Evolutionary conservation across 192 early-diverging fungal genomes (phyloP).

Genomic region (Gorgonomyces haynaldii): DNA sequence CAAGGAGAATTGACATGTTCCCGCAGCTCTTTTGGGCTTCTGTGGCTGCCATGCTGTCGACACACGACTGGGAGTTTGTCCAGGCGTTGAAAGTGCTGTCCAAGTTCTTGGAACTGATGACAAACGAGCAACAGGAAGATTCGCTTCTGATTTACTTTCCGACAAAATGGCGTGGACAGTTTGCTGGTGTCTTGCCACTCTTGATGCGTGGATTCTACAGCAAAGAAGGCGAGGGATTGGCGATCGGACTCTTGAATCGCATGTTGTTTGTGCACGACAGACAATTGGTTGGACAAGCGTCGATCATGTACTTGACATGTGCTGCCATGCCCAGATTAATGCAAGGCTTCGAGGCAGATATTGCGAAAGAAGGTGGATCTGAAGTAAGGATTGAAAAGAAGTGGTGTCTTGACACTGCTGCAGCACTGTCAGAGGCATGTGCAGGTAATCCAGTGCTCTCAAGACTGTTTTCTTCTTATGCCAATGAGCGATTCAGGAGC

Average conservation of each 20-base stretch:
- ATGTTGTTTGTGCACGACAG: conserved; percentile 43
- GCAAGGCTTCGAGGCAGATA: conserved; percentile 43
- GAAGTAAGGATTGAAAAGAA: neutral
- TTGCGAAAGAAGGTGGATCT: conserved; percentile 8
- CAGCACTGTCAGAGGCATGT: conserved; percentile 39
- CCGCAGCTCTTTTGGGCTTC: conserved; percentile 77
- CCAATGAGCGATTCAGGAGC: conserved; percentile 51
- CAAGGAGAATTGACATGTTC: conserved; percentile 43
- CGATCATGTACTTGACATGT: conserved; percentile 55
- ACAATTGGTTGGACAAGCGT: conserved; percentile 42
- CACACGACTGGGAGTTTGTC: conserved; percentile 64
- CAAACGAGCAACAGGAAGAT: conserved; percentile 25
- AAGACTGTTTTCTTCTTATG: conserved; percentile 44
- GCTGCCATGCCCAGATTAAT: conserved; percentile 56
- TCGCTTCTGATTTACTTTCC: conserved; percentile 53
- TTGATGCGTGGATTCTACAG: conserved; percentile 60
- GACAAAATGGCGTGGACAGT: conserved; percentile 60
- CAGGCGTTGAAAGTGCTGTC: conserved; percentile 58
- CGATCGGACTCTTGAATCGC: conserved; percentile 45
- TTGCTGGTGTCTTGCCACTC: conserved; percentile 62
- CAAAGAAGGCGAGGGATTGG: conserved; percentile 36
- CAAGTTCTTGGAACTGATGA: conserved; percentile 47
- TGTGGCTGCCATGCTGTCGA: conserved; percentile 58
- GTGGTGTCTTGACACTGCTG: conserved; percentile 22
- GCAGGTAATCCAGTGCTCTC: conserved; percentile 43